These are phyloP conservation scores for Termitomyces sp. DNA, from an alignment of 768 basidiomycete species.

Conservation along the genomic window DNA sequence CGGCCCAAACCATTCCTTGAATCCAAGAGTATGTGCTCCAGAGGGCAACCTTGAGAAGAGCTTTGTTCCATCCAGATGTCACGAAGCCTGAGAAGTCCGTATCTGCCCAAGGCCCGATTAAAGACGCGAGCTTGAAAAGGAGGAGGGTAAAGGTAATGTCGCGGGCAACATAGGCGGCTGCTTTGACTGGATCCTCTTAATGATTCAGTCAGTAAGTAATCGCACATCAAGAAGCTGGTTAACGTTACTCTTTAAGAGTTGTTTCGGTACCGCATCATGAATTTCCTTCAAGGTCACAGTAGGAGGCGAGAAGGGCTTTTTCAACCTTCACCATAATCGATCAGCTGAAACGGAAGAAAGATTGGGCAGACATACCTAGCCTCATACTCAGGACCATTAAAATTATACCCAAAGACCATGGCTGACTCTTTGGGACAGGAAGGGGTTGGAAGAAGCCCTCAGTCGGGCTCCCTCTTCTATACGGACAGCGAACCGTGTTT, in stretches of 20 bases:
- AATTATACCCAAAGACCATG: constrained; percentile 21
- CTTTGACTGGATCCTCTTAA: constrained; percentile 31
- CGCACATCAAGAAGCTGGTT: background rate
- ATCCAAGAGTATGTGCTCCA: constrained; percentile 48
- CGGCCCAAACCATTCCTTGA: constrained; percentile 46
- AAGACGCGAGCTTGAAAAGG: constrained; percentile 38
- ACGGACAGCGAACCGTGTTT: constrained; percentile 5
- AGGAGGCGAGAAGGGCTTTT: constrained; percentile 44
- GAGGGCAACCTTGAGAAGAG: constrained; percentile 25
- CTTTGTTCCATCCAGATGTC: constrained; percentile 23
- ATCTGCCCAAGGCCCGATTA: constrained; percentile 35
- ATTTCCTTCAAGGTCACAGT: constrained; percentile 46
- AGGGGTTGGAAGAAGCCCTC: background rate
- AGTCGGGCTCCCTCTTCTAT: background rate
- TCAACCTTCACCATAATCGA: constrained; percentile 22
- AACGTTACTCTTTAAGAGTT: constrained; percentile 35
- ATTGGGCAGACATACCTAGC: constrained; percentile 21
- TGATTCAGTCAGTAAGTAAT: background rate
- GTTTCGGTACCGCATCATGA: constrained; percentile 50
- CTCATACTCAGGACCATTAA: constrained; percentile 37
- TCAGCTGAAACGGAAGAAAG: background rate
- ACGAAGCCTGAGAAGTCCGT: constrained; percentile 34
- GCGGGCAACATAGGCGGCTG: constrained; percentile 38
- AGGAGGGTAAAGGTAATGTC: constrained; percentile 36
- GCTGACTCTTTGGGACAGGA: constrained; percentile 4